Conservation (phyloP, 139 green algal genomes). For the Choricystis sp. region DNA sequence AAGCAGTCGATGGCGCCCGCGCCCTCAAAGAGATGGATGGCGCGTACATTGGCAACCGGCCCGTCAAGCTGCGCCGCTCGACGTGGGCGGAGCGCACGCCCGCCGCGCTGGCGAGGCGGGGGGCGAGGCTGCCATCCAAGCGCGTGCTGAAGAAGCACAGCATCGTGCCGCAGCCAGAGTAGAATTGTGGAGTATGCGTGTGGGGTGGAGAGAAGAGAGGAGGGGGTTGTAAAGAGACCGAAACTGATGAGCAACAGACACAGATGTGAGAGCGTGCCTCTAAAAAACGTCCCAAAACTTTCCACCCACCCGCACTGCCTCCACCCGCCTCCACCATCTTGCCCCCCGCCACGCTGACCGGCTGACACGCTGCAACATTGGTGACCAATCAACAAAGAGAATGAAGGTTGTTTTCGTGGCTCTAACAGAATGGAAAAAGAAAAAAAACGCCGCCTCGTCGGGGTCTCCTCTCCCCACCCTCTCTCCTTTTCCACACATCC, state of each 20-base stretch:
- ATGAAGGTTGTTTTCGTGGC: neutral
- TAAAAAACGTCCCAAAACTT: neutral
- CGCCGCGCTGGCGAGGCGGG: neutral
- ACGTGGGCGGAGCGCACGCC: slow-evolving; percentile 46
- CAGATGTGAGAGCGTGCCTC: neutral
- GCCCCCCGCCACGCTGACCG: no score
- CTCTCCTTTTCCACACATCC: no score
- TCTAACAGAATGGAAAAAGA: no score
- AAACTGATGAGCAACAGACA: neutral
- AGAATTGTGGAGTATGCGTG: no score
- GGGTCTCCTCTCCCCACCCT: no score
- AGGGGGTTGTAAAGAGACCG: neutral
- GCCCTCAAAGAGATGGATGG: slow-evolving; percentile 68
- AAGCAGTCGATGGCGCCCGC: slow-evolving; percentile 59
- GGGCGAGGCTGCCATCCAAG: neutral
- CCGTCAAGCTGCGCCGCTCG: slow-evolving; percentile 66
- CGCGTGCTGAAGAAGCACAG: neutral
- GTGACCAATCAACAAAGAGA: neutral
- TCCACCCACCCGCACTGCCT: neutral
- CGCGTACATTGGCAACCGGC: slow-evolving; percentile 83
- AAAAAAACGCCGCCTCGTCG: no score
- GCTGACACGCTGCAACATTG: no score
- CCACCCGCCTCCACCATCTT: no score
- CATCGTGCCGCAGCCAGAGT: neutral
- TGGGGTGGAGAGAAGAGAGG: neutral